Base-by-base conservation (phyloP, 352 stramenopile species). In the Phytophthora multivora region DNA sequence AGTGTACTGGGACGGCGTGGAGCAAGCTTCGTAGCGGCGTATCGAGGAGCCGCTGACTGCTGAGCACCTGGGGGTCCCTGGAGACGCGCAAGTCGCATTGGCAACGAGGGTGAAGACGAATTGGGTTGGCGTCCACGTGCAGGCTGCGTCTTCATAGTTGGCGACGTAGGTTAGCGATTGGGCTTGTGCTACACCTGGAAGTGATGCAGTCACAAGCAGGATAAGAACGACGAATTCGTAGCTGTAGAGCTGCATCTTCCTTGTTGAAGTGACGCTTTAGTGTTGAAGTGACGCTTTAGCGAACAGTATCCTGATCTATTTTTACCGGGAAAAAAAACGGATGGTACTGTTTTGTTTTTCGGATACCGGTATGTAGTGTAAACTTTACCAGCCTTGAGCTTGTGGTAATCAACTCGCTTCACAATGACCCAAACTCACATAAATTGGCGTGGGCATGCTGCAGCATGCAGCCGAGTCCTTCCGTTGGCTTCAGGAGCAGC, bases 401-500 rank as follows among this genome's bases (percentile, higher is more conserved):
- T 9, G 19, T 46, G 35, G 18, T 56, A 56, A 56, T 56, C 49
- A 56, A 46, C 28, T 33, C 8, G 7, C 28, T 33, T 13, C 28
- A 33, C 28, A 33, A 23, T 33, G 28, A n/a, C n/a, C 10, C 8
- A 33, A 33, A 9, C 3, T 9, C 3, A 4, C 28, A 33, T 33
- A 33, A 33, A 13, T 33, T 33, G 31, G 21, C 10, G 42, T 39
- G 21, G 33, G 16, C 51, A 68, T 68, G 60, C 52, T 68, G 60
- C 60, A 68, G 18, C 60, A 31, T 38, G 60, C 30, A 54, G 60
- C 60, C n/a, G 28, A 49, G 23, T 71, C 60, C 8, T 47, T 56
- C 48, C 60, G 55, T 8, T 74, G 66, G 66, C 26, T 67, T 13
- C 60, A 66, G 33, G 49, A 49, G 23, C 66, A 74, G 57, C 50